Evolutionary conservation across 768 basidiomycete genomes (phyloP), one percentile per base, ranked within the genome.

Genomic region (Crepidotus variabilis): DNA sequence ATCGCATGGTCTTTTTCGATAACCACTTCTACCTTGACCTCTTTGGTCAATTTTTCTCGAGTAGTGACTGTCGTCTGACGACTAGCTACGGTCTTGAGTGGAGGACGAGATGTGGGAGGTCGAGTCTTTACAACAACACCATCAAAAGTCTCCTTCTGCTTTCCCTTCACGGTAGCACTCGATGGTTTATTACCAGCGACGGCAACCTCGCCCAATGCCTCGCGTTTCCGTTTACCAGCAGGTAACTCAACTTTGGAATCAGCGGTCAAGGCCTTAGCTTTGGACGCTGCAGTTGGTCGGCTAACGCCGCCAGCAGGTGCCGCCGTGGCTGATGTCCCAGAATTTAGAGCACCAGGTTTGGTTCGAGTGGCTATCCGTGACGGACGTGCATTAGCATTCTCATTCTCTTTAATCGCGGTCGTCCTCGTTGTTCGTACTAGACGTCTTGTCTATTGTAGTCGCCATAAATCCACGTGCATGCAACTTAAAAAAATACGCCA

Each of bases 181-280:
- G 77, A 61, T 34, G 70, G 77, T 63, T 82, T 84, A 63, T 85
- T 84, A 58, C 67, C 72, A 20, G 73, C 65, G 11, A 70, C 74
- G 7, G 84, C 80, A 45, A 91, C 87, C 69, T 93, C 91, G 32
- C 84, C 86, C 23, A 93, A 75, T 0, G 90, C 90, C 50, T 87
- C 86, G 45, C 92, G 87, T 69, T 92, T 92, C 60, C 91, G 80
- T 69, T 92, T 91, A 50, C 81, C 84, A 2, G 77, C 77, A 33
- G 75, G 73, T 8, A 71, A 67, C 24, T 87, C 85, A 20, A 69
- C 63, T 59, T 82, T 78, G 49, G 63, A 51, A 36, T 72, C 72
- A 60, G 67, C 50, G 67, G 67, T 60, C 66, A 75, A 68, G 45
- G 74, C 66, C 70, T 84, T 85, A 24, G 81, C 78, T 63, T 78